These are phyloP conservation scores for Musa itinerans DNA, from an alignment of 176 grass and related monocot genomes.

Conservation along the genomic window DNA sequence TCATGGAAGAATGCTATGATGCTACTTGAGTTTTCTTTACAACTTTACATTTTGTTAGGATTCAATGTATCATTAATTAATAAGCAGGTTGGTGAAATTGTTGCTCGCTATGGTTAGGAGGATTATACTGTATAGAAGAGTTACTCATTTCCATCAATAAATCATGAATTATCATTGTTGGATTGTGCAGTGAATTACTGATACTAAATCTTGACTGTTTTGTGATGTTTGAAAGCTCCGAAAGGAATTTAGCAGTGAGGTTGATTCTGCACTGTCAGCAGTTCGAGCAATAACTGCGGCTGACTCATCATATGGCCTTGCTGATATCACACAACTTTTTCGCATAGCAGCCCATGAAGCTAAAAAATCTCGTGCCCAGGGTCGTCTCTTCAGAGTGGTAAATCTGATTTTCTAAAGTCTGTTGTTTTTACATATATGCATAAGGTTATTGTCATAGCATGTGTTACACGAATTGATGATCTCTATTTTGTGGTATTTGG, in stretches of 20 bases:
- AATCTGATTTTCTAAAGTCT: neutral
- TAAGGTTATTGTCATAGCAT: neutral
- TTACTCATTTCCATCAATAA: neutral
- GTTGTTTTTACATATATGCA: neutral
- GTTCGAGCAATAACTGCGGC: slow-evolving; percentile 37
- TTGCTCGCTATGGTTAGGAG: neutral
- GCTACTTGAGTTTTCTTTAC: too few relatives aligned
- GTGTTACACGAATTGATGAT: neutral
- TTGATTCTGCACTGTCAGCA: slow-evolving; percentile 30
- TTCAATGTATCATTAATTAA: too few relatives aligned
- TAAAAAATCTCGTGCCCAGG: slow-evolving; percentile 52
- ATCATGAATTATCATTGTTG: neutral
- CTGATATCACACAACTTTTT: slow-evolving; percentile 87
- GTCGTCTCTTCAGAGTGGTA: slow-evolving; percentile 78
- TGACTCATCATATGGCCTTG: slow-evolving; percentile 25
- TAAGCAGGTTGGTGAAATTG: too few relatives aligned
- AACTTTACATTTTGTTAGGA: too few relatives aligned
- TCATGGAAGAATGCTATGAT: too few relatives aligned
- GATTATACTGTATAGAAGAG: neutral
- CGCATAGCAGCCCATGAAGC: slow-evolving; percentile 67
- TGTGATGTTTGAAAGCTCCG: slow-evolving; percentile 42
- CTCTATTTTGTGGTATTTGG: neutral
- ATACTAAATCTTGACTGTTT: neutral
- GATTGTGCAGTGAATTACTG: neutral
- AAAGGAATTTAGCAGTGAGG: slow-evolving; percentile 69